Evolutionary conservation across 352 stramenopile species (phyloP).

Genomic region (Halophytophthora polymorphica): DNA sequence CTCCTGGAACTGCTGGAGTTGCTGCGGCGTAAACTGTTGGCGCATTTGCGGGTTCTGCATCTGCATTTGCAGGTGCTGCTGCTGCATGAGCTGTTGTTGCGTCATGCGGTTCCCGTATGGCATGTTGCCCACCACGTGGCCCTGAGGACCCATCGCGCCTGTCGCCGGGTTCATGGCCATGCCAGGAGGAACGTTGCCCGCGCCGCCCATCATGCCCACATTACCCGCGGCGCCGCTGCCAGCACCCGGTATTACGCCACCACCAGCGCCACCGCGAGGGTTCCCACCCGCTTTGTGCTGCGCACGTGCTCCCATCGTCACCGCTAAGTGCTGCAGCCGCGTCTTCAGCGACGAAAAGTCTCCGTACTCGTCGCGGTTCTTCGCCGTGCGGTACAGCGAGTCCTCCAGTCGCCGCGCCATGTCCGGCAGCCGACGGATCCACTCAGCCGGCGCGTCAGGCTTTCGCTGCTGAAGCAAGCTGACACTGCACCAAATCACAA

Average conservation of each 20-base stretch:
- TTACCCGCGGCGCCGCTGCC: conserved; percentile 21
- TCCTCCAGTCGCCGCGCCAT: conserved; percentile 98
- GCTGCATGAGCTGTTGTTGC: conserved; percentile 73
- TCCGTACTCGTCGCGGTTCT: conserved; percentile 94
- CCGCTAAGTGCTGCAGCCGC: conserved; percentile 94
- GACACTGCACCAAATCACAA: conserved; percentile 49
- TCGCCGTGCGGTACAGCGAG: conserved; percentile 93
- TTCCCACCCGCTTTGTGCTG: conserved; percentile 72
- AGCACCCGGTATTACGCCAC: conserved; percentile 28
- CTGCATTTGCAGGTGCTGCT: conserved; percentile 78
- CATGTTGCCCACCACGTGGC: conserved; percentile 67
- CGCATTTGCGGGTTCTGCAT: conserved; percentile 83
- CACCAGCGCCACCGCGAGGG: conserved; percentile 30
- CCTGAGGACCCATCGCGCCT: conserved; percentile 54
- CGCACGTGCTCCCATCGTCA: conserved; percentile 83
- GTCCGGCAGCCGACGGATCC: conserved; percentile 96
- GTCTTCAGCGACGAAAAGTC: conserved; percentile 96
- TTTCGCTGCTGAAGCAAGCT: conserved; percentile 96
- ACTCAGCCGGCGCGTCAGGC: conserved; percentile 95
- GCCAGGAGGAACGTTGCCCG: conserved; percentile 29
- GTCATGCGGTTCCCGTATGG: conserved; percentile 75
- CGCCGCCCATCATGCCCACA: conserved; percentile 40
- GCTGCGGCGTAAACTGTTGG: conserved; percentile 76
- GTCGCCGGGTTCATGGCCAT: conserved; percentile 55
- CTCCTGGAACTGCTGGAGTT: conserved; percentile 78